Evolutionary conservation across 1,284 basidiomycete species (phyloP), one percentile per base, ranked within the genome.

Genomic region (Cryptococcus maquisensis): DNA sequence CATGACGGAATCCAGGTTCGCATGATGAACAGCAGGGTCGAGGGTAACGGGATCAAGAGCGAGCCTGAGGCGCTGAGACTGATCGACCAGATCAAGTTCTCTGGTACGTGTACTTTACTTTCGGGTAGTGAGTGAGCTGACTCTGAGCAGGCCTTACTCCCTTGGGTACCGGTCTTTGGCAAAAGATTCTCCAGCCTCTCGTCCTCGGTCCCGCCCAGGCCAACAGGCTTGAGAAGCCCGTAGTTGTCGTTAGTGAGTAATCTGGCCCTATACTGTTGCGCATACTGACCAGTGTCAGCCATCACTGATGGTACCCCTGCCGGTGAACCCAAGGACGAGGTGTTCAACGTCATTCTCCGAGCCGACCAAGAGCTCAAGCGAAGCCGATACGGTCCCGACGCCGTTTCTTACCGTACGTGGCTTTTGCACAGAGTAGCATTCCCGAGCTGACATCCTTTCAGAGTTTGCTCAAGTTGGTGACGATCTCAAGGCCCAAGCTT

Each of bases 381-480:
- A 42, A 66, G 73, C 13, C 61, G 74, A 21, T 79, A 78, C 63
- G 78, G 78, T 3, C 56, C 74, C 8, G 78, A 79, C 55, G 77
- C 78, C 6, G 55, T 79, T n/a, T 75, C 74, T 3, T 75, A 77
- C 59, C 76, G 72, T 74, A 47, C 60, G 72, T 65, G 2, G 0
- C 52, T 8, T 39, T 21, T 10, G 10, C 28, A 32, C 28, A 10
- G 2, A 8, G 1, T 32, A 6, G 36, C 9, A 2, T 18, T 38
- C 47, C 9, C 15, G 21, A 45, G 39, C 48, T 49, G 39, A 49
- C n/a, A 8, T 23, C 32, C 28, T 37, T 35, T 24, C 36, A 74
- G 72, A 77, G 60, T 72, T 79, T 47, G 76, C 77, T n/a, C 77
- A 78, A 63, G 75, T 79, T 49, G 77, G 77, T 15, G 76, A 74